Base-by-base conservation (phyloP, 805 yeast species). In the Hanseniaspora jakobsenii region DNA sequence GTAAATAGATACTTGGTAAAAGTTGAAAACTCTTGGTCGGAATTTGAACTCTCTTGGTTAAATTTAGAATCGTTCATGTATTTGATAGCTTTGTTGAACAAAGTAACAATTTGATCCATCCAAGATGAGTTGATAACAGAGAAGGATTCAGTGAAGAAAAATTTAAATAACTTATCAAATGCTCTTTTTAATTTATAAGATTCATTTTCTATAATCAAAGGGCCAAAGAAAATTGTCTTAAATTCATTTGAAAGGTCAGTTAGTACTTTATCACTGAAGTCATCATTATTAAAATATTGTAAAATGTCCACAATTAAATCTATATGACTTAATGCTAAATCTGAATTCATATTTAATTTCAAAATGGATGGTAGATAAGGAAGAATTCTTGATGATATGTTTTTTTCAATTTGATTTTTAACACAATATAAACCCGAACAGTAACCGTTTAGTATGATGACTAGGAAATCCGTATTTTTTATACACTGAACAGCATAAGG, bases 401-500 rank as follows among this genome's bases (percentile, higher is more conserved):
- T 19, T 27, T 5, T 8, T 13, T 21, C 36, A 12, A 18, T 13
- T 8, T 28, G n/a, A 21, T 29, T 22, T 18, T 14, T 29, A 10
- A 4, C n/a, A 12, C 13, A 16, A 27, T 10, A 30, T 18, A 35
- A 23, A 16, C 40, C 38, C 12, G 22, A 12, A 26, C 40, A 42
- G 14, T 27, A 42, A 5, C 40, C 40, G 13, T 42, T 23, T 8
- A 42, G 36, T 10, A 42, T 13, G 18, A 36, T 12, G 9, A 42
- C n/a, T 29, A 29, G 14, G 6, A 42, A 17, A 13, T 42, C 38
- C 6, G 19, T 22, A 7, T 35, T 35, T n/a, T 12, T 47, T 38
- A 16, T 49, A 41, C 13, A 57, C 58, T 52, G 49, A 3, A 61
- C 48, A 7, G 53, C 51, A n/a, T n/a, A n/a, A n/a, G n/a, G n/a